Evolutionary conservation across 148 eudicot genomes (phyloP).

Genomic region (Polygonum aviculare): DNA sequence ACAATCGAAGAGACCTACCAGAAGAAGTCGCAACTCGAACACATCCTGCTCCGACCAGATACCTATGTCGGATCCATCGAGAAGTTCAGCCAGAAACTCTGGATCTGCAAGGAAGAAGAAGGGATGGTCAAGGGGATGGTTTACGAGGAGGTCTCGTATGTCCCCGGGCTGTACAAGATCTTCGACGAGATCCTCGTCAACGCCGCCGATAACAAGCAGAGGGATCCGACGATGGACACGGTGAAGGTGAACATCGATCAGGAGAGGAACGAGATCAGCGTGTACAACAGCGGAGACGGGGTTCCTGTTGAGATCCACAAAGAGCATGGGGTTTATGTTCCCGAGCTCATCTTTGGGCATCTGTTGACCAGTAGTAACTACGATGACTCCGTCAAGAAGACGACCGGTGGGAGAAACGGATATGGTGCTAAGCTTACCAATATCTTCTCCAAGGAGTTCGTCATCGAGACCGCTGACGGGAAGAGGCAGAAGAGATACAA

Average conservation of each 20-base stretch:
- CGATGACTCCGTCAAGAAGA: slow-evolving; percentile 72
- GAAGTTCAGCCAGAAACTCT: slow-evolving; percentile 56
- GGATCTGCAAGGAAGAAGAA: slow-evolving; percentile 44
- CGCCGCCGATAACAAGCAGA: slow-evolving; percentile 88
- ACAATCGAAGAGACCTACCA: slow-evolving; percentile 92
- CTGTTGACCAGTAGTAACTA: slow-evolving; percentile 88
- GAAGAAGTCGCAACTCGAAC: slow-evolving; percentile 84
- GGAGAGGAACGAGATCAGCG: slow-evolving; percentile 43
- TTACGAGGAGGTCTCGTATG: slow-evolving; percentile 31
- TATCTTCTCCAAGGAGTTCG: slow-evolving; percentile 79
- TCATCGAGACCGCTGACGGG: slow-evolving; percentile 93
- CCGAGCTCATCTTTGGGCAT: slow-evolving; percentile 93
- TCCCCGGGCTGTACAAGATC: slow-evolving; percentile 92
- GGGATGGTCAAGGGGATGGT: slow-evolving; percentile 26
- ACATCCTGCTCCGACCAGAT: slow-evolving; percentile 97
- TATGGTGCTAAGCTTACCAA: slow-evolving; percentile 94
- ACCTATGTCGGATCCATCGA: slow-evolving; percentile 89
- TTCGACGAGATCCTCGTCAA: slow-evolving; percentile 93
- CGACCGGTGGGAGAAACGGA: slow-evolving; percentile 97
- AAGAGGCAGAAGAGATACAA: slow-evolving; percentile 64
- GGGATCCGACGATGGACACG: slow-evolving; percentile 71
- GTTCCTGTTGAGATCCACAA: slow-evolving; percentile 85
- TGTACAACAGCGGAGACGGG: slow-evolving; percentile 78
- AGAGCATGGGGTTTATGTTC: slow-evolving; percentile 89
- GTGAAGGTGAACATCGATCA: slow-evolving; percentile 52